These are phyloP conservation scores for Lactuca saligna DNA, from an alignment of 129 eudicot genomes.

Conservation along the genomic window DNA sequence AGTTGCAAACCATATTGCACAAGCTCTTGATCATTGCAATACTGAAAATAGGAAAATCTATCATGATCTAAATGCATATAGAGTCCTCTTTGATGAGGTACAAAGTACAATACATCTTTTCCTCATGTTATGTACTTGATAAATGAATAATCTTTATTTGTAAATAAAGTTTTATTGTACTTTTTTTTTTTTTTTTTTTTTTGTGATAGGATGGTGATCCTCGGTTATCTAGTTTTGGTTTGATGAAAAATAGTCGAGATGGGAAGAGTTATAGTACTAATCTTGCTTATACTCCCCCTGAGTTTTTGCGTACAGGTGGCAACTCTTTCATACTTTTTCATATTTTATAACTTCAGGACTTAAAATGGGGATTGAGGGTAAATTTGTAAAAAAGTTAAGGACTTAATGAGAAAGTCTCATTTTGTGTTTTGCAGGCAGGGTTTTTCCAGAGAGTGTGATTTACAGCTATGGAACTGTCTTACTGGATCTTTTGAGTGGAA, in stretches of 20 bases:
- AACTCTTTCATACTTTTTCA: not conserved
- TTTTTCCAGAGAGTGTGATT: slow-evolving; percentile 67
- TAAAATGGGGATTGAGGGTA: not conserved
- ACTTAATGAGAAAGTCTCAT: not conserved
- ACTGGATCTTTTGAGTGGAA: slow-evolving; percentile 70
- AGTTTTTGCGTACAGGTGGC: slow-evolving; percentile 93
- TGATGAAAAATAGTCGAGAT: slow-evolving; percentile 98
- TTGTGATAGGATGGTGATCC: slow-evolving; percentile 87
- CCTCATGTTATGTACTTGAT: not conserved
- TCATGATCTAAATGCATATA: slow-evolving; percentile 93
- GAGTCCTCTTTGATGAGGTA: slow-evolving; percentile 98
- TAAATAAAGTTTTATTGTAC: not conserved
- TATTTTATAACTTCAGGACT: not conserved
- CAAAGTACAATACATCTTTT: not conserved
- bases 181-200: slow-evolving; percentile 9
- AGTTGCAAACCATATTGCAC: slow-evolving; percentile 83
- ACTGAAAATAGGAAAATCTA: slow-evolving; percentile 78
- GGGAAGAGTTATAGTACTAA: slow-evolving; percentile 99
- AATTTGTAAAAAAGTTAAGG: not conserved
- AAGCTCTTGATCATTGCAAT: slow-evolving; percentile 92
- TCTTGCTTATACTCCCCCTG: slow-evolving; percentile 97
- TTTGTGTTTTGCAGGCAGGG: slow-evolving; percentile 56
- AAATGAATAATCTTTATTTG: not conserved
- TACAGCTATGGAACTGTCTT: slow-evolving; percentile 75
- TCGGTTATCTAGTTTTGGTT: slow-evolving; percentile 87